Conservation (phyloP, 805 yeast genomes). For the Hyphopichia homilentoma region DNA sequence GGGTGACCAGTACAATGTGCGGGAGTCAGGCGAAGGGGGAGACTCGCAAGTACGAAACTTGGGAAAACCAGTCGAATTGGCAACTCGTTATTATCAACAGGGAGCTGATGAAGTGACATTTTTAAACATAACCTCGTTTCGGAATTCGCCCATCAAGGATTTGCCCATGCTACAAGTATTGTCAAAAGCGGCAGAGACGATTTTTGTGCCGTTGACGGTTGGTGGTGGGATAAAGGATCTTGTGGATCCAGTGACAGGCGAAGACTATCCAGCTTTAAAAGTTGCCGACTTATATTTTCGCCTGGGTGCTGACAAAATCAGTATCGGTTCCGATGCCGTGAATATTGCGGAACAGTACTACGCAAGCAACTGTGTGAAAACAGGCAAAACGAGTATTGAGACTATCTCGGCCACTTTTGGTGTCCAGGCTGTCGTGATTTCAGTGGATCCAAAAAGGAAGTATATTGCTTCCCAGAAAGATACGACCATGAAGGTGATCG, state of each 20-base stretch:
- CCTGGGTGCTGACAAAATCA: slow-evolving; percentile 97
- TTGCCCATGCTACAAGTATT: slow-evolving; percentile 95
- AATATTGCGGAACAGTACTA: slow-evolving; percentile 81
- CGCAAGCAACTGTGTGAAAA: slow-evolving; percentile 49
- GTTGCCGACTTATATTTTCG: slow-evolving; percentile 90
- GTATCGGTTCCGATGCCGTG: slow-evolving; percentile 98
- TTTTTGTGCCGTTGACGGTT: slow-evolving; percentile 95
- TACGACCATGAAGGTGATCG: slow-evolving; percentile 60
- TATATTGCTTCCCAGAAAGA: slow-evolving; percentile 63
- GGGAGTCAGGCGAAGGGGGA: slow-evolving; percentile 37
- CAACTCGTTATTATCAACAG: slow-evolving; percentile 82
- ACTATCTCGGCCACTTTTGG: slow-evolving; percentile 91
- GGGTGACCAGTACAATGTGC: slow-evolving; percentile 97
- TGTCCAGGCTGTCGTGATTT: slow-evolving; percentile 94
- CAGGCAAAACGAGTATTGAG: slow-evolving; percentile 87
- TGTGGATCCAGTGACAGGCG: slow-evolving; percentile 75
- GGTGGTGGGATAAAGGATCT: slow-evolving; percentile 98
- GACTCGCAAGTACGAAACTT: slow-evolving; percentile 76
- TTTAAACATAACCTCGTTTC: slow-evolving; percentile 89
- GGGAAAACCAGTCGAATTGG: slow-evolving; percentile 95
- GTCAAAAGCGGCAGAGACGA: slow-evolving; percentile 75
- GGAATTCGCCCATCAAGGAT: slow-evolving; percentile 89
- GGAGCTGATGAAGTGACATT: slow-evolving; percentile 98
- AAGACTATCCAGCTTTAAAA: slow-evolving; percentile 73
- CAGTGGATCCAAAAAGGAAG: slow-evolving; percentile 94